Evolutionary conservation across 768 basidiomycete genomes (phyloP), one percentile per base, ranked within the genome.

Genomic region (Trametes cingulata): DNA sequence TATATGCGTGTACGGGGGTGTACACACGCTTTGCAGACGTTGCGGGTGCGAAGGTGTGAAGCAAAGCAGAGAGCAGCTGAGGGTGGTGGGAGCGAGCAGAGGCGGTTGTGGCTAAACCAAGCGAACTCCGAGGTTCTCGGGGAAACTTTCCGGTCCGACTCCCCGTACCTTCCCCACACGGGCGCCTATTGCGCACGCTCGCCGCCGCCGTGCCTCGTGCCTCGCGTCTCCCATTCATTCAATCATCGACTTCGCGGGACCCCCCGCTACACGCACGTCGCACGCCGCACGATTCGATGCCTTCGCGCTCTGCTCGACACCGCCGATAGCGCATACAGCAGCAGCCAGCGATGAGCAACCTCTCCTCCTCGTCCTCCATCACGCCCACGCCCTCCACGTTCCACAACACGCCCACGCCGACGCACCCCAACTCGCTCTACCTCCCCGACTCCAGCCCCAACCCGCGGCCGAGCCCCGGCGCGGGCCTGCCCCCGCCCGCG

Each of bases 371-470:
- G 13, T 68, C 67, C 17, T 64, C 67, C 13, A 53, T 65, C 24
- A 68, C 67, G 2, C 63, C 64, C 37, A 68, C 67, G 15, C 67
- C 67, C 7, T 66, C 67, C 17, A 65, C 60, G 24, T 65, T 65
- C 58, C 63, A 64, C 48, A 58, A 62, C 46, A 64, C 63, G 15
- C 61, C 56, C 4, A 64, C 52, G 5, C 56, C 57, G 15, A 55
- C 64, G 2, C 55, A 63, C 33, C 60, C 62, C 1, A 63, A 51
- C 56, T 63, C 61, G 7, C 56, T 58, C 0, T 63, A 63, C 61
- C 40, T 46, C 20, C 42, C 20, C 50, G 33, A 51, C 45, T 24
- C 33, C 56, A 9, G 36, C 42, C 17, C 46, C 3, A 15, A n/a
- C 19, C 35, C 36, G 3, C 22, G 24, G 13, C 24, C 59, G 47